Evolutionary conservation across 1,284 basidiomycete species (phyloP).

Genomic region (Marasmius tenuissimus): DNA sequence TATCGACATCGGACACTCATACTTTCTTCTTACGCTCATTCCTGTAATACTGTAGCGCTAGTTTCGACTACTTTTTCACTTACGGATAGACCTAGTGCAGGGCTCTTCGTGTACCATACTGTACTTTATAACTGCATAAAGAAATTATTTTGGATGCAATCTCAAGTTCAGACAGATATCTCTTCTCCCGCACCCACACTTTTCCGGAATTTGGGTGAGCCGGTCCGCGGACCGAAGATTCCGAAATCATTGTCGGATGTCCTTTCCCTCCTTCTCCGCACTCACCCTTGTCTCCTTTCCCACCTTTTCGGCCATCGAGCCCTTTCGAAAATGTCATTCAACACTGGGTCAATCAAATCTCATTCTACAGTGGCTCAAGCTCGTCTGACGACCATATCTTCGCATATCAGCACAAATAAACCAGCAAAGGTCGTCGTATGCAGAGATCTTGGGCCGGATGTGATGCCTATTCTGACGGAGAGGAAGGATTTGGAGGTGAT

Average conservation of each 20-base stretch:
- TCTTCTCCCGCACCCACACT: not conserved
- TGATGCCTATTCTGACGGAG: constrained; percentile 61
- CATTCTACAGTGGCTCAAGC: constrained; percentile 3
- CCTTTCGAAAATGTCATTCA: not conserved
- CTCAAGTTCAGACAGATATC: not conserved
- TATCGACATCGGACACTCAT: not conserved
- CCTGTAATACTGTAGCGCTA: not conserved
- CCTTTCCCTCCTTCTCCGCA: not conserved
- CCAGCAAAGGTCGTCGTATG: constrained; percentile 63
- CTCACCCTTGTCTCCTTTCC: not conserved
- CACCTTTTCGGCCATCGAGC: not conserved
- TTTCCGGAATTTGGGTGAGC: not conserved
- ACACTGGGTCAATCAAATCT: constrained; percentile 11
- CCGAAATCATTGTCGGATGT: not conserved
- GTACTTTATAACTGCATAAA: not conserved
- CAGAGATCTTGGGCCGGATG: constrained; percentile 68
- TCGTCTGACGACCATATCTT: constrained; percentile 35
- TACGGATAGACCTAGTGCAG: not conserved
- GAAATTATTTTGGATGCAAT: not conserved
- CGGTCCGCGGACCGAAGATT: not conserved
- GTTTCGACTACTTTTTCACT: not conserved
- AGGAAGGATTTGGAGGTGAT: constrained; percentile 58
- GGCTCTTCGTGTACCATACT: not conserved
- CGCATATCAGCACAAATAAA: constrained; percentile 28
- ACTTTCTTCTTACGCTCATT: not conserved